These are phyloP conservation scores for Arthrobotrys iridis DNA, from an alignment of 2,329 filamentous ascomycete species.

Conservation along the genomic window DNA sequence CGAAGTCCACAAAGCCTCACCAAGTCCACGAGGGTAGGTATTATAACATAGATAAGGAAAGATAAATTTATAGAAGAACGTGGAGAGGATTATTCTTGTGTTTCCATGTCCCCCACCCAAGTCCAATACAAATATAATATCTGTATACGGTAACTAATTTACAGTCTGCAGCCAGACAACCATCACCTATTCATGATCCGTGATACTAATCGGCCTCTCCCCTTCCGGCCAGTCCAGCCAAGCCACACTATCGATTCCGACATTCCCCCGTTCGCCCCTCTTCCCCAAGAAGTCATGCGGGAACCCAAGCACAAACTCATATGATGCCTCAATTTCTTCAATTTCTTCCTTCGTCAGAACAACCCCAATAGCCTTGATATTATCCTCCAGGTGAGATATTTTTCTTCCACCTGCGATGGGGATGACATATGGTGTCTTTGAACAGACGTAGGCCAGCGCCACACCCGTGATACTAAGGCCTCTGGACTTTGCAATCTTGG, in stretches of 20 bases:
- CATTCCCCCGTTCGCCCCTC: slow-evolving; percentile 6
- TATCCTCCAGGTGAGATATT: slow-evolving; percentile 74
- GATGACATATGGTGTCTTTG: slow-evolving; percentile 77
- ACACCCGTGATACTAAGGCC: slow-evolving; percentile 70
- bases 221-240: slow-evolving; percentile 47
- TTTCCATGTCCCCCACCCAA: no score
- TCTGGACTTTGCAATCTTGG: slow-evolving; percentile 69
- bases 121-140: no score
- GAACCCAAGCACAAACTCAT: slow-evolving; percentile 73
- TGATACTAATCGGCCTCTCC: slow-evolving; percentile 32
- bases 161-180: no score
- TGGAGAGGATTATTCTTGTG: no score
- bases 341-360: slow-evolving; percentile 72
- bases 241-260: slow-evolving; percentile 31
- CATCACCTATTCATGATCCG: slow-evolving; percentile 5
- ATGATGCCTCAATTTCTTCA: slow-evolving; percentile 71
- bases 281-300: slow-evolving; percentile 67
- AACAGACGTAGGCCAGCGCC: slow-evolving; percentile 77
- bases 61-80: no score
- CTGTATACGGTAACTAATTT: no score
- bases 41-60: no score
- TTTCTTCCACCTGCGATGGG: slow-evolving; percentile 77
- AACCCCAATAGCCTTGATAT: slow-evolving; percentile 74
- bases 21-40: no score
- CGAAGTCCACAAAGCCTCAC: no score